Evolutionary conservation across 306 rosid genomes (phyloP), one percentile per base, ranked within the genome.

Genomic region (Betula pendula): DNA sequence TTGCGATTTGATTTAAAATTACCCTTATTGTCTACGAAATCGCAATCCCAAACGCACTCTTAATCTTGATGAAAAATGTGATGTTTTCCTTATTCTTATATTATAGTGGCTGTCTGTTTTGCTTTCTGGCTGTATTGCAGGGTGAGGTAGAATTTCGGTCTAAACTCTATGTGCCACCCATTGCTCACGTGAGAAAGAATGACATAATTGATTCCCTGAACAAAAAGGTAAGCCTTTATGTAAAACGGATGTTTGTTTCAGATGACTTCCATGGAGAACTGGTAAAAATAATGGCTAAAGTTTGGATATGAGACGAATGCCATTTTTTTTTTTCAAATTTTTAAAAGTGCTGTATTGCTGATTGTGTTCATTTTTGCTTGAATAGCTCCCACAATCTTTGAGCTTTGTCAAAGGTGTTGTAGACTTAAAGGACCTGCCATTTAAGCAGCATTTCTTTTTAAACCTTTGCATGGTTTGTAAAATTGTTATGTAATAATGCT

Each of bases 351-450:
- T 68, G 44, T 68, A 20, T 16, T 68, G 42, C 62, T 86, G 11
- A 70, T 81, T 78, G 19, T 51, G 40, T 53, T 80, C 62, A 50
- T 60, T 48, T 71, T 71, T 78, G 52, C 76, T 73, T 56, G 49
- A 56, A 77, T 86, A 92, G 99, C 92, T 95, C 82, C 97, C 97
- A 3, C 90, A 93, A 65, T 95, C 92, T 79, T 85, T 92, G 35
- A 95, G 97, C 90, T 92, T 95, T 69, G 85, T 92, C 75, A 92
- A 92, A 82, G 96, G 97, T 83, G 94, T 92, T 75, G 97, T 95
- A 72, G 97, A 92, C 81, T 91, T 97, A 3, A 87, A 87, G 77
- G 97, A 92, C 82, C 99, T 96, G 73, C 98, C 99, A 49, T 97
- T 96, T 95, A 86, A 82, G 97, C 80, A 62, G 14, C 11, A 3